Conservation (phyloP, 345 rosid species). For the Pugionium dolabratum region DNA sequence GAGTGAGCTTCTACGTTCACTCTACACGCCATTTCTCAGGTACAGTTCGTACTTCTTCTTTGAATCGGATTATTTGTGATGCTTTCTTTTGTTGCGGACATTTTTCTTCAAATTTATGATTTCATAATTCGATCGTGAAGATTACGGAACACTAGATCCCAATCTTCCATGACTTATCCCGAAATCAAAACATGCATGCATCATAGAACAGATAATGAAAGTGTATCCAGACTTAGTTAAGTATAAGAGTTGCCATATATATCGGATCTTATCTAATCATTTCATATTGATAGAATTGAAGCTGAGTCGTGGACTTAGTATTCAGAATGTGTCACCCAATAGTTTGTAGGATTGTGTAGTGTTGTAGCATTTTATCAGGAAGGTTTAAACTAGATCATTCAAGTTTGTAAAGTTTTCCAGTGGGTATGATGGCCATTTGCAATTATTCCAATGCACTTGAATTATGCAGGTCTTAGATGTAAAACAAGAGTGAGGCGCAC, state of each 20-base stretch:
- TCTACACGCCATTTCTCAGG: conserved; percentile 15
- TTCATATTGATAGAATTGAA: not conserved
- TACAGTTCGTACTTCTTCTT: conserved; percentile 8
- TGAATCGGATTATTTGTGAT: conserved; percentile 10
- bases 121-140: conserved; percentile 2
- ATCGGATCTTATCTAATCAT: conserved; percentile 1
- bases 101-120: not conserved
- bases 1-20: conserved; percentile 8
- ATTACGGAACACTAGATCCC: conserved; percentile 16
- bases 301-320: not conserved
- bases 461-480: conserved; percentile 17
- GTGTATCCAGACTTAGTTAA: not conserved
- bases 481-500: conserved; percentile 3
- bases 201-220: not conserved
- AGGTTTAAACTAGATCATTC: conserved; percentile 4
- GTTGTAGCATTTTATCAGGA: not conserved
- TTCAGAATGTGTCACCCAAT: conserved; percentile 5
- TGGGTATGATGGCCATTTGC: conserved; percentile 5
- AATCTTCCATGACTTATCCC: not conserved
- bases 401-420: not conserved
- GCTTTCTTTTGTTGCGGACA: not conserved
- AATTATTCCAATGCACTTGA: conserved; percentile 23
- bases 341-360: conserved; percentile 2
- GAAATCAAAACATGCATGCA: conserved; percentile 21
- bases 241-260: not conserved